Evolutionary conservation across 192 early-diverging fungal genomes (phyloP).

Genomic region (Backusella westeae): DNA sequence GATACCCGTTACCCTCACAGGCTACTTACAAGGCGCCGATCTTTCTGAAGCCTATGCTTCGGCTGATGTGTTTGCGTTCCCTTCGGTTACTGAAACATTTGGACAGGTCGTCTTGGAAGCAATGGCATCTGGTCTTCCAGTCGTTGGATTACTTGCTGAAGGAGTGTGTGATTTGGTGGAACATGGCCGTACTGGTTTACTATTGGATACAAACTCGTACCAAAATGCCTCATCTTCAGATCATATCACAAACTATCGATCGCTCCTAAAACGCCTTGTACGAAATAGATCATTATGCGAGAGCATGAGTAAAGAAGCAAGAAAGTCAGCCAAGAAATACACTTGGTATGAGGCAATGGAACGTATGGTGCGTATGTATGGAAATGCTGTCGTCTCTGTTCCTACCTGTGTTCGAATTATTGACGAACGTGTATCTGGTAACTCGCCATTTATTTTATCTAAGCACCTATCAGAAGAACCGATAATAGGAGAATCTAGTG

Average conservation of each 20-base stretch:
- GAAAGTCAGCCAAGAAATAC: slow-evolving; percentile 9
- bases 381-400: background rate
- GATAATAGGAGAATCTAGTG: background rate
- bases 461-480: background rate
- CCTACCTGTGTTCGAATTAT: background rate
- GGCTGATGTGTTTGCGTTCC: slow-evolving; percentile 36
- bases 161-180: slow-evolving; percentile 29
- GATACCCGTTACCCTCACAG: slow-evolving; percentile 32
- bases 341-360: slow-evolving; percentile 29
- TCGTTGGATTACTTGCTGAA: slow-evolving; percentile 32
- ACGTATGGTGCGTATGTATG: slow-evolving; percentile 15
- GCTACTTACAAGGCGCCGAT: slow-evolving; percentile 26
- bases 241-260: slow-evolving; percentile 8
- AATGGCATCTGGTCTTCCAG: slow-evolving; percentile 34
- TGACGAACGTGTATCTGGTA: background rate
- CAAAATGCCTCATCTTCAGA: background rate
- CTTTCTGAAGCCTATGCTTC: slow-evolving; percentile 34
- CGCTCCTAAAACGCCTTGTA: slow-evolving; percentile 5
- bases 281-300: background rate
- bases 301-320: slow-evolving; percentile 13
- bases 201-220: slow-evolving; percentile 6
- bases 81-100: slow-evolving; percentile 35
- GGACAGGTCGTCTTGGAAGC: slow-evolving; percentile 35
- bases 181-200: slow-evolving; percentile 24
- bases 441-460: background rate